Evolutionary conservation across 306 rosid species (phyloP).

Genomic region (Citrullus mucosospermus): DNA sequence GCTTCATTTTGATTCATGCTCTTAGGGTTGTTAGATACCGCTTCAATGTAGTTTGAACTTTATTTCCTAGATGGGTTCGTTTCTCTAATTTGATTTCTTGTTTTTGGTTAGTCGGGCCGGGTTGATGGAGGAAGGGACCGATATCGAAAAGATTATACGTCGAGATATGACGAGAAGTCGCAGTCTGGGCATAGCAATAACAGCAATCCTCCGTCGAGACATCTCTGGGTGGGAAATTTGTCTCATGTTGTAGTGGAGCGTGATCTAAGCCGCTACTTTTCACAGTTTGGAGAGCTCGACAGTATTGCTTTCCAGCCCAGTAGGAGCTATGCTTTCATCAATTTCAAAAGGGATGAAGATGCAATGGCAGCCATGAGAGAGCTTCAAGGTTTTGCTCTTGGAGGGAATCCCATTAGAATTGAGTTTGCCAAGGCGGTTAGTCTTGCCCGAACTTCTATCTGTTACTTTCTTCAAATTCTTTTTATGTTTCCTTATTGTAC

Average conservation of each 20-base stretch:
- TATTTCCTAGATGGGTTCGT: background rate
- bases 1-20: too few relatives aligned
- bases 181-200: constrained; percentile 11
- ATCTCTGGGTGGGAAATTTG: constrained; percentile 86
- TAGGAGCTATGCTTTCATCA: constrained; percentile 76
- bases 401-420: constrained; percentile 76
- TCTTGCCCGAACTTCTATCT: constrained; percentile 47
- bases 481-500: constrained; percentile 11
- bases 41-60: background rate
- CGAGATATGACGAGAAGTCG: constrained; percentile 20
- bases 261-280: constrained; percentile 54
- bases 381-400: constrained; percentile 61
- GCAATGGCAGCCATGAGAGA: constrained; percentile 65
- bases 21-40: too few relatives aligned
- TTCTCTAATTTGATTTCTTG: background rate
- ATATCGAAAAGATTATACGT: constrained; percentile 16
- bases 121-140: constrained; percentile 29
- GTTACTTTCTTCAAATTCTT: constrained; percentile 27
- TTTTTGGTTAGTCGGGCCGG: constrained; percentile 12
- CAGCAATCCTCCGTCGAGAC: constrained; percentile 63
- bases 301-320: constrained; percentile 76
- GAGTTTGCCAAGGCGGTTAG: constrained; percentile 99
- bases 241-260: constrained; percentile 45
- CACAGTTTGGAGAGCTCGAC: constrained; percentile 60
- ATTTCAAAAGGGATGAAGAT: constrained; percentile 63